These are phyloP conservation scores for Chrysanthemum makinoi DNA, from an alignment of 129 eudicot species.

Conservation along the genomic window DNA sequence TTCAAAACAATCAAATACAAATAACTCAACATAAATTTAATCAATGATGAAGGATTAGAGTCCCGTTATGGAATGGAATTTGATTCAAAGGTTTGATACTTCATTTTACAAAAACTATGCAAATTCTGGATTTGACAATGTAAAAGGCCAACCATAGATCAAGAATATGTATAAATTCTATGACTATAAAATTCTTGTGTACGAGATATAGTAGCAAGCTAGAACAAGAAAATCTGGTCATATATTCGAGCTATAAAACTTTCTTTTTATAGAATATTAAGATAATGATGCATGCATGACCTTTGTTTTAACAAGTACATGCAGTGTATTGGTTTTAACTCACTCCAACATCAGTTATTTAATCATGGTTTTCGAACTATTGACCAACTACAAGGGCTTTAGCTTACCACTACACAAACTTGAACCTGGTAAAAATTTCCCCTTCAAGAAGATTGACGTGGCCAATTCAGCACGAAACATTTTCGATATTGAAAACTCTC, in stretches of 20 bases:
- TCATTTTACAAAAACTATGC: constrained; percentile 37
- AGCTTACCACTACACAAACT: background rate
- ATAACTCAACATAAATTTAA: background rate
- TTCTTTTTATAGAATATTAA: constrained; percentile 1
- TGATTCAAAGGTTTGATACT: constrained; percentile 48
- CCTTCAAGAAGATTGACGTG: too few relatives aligned
- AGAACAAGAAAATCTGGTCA: constrained; percentile 15
- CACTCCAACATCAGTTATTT: too few relatives aligned
- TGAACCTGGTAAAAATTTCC: too few relatives aligned
- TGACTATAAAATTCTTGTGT: constrained; percentile 31
- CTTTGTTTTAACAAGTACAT: background rate
- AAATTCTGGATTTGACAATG: constrained; percentile 43
- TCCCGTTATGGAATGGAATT: constrained; percentile 45
- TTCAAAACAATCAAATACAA: too few relatives aligned
- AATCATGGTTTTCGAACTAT: too few relatives aligned
- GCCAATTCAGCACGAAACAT: too few relatives aligned
- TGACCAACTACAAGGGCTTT: background rate
- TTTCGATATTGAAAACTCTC: too few relatives aligned
- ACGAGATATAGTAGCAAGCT: constrained; percentile 31
- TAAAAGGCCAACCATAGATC: constrained; percentile 45
- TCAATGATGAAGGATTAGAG: constrained; percentile 20
- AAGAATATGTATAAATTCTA: constrained; percentile 42
- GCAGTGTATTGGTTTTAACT: too few relatives aligned
- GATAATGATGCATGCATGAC: too few relatives aligned
- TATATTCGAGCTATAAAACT: background rate